Percentiles rank a stretch among this genome's conserved stretches.
phyloP scores from a whole-genome alignment of 805 yeast genomes.

The Lipomyces chichibuensis region DNA sequence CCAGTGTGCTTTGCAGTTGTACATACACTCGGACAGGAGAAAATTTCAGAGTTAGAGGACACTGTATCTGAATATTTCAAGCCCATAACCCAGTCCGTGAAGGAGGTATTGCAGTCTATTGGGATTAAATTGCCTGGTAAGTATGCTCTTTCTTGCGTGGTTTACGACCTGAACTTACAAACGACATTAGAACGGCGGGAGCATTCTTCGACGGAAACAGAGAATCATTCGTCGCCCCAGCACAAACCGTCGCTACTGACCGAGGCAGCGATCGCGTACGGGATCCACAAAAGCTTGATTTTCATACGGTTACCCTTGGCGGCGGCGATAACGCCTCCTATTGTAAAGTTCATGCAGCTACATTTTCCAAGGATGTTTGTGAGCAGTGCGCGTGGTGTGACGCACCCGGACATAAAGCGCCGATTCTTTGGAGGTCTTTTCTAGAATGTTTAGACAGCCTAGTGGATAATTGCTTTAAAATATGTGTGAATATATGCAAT shows the following conservation, averaged over 20 bases:
- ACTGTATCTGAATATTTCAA: constrained; percentile 12
- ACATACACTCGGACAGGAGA: constrained; percentile 84
- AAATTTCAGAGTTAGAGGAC: constrained; percentile 68
- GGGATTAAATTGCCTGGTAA: constrained; percentile 9
- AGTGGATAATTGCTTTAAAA: neutral
- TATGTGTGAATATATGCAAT: neutral
- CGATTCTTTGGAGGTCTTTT: constrained; percentile 27
- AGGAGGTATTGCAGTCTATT: constrained; percentile 11
- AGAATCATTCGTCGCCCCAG: neutral
- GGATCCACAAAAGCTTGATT: constrained; percentile 79
- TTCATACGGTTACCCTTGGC: constrained; percentile 85
- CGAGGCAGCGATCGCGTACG: constrained; percentile 88
- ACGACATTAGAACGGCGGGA: neutral
- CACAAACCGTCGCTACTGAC: constrained; percentile 58
- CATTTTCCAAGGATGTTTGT: constrained; percentile 51
- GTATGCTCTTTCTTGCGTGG: neutral
- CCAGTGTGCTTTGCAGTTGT: constrained; percentile 83
- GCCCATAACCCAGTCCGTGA: constrained; percentile 16
- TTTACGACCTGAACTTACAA: neutral
- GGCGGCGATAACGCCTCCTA: constrained; percentile 85
- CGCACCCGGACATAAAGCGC: constrained; percentile 25
- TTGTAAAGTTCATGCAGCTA: constrained; percentile 82
- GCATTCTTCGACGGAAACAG: neutral
- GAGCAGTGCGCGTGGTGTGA: constrained; percentile 21
- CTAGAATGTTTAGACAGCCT: constrained; percentile 2